Conservation (phyloP, 257 asterid genomes). For the Forsythia viridissima region DNA sequence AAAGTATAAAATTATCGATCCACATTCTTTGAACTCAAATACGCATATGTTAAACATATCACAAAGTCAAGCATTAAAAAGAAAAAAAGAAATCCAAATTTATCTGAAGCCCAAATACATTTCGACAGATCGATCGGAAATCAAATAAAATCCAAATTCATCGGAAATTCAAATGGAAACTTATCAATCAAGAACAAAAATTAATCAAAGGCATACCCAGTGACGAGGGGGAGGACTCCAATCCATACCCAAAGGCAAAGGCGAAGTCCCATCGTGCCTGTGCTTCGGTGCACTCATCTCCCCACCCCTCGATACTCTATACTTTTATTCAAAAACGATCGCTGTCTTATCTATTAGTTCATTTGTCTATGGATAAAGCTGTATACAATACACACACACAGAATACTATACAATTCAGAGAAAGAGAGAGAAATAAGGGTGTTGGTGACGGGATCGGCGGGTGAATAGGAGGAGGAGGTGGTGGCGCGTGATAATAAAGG, state of each 20-base stretch:
- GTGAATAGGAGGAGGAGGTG: not conserved
- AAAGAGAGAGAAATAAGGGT: not conserved
- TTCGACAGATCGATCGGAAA: not conserved
- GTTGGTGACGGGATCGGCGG: not conserved
- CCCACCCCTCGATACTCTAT: conserved; percentile 30
- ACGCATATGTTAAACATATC: not conserved
- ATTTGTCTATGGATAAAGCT: not conserved
- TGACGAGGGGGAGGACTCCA: conserved; percentile 97
- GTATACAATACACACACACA: not conserved
- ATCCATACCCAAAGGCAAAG: conserved; percentile 99
- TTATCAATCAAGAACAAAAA: not conserved
- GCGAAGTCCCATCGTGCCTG: conserved; percentile 97
- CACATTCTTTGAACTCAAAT: not conserved
- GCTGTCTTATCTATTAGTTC: not conserved
- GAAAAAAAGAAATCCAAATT: not conserved
- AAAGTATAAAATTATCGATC: not conserved
- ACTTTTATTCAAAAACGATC: conserved; percentile 21
- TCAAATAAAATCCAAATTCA: not conserved
- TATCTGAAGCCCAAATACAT: not conserved
- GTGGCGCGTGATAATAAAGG: not conserved
- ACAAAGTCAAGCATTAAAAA: not conserved
- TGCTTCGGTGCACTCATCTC: conserved; percentile 90
- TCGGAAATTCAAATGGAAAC: not conserved
- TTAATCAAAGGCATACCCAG: conserved; percentile 56
- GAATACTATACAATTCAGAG: not conserved